These are phyloP conservation scores for Teratosphaeriaceae sp. DNA, from an alignment of 2,329 filamentous ascomycete species.

Conservation along the genomic window DNA sequence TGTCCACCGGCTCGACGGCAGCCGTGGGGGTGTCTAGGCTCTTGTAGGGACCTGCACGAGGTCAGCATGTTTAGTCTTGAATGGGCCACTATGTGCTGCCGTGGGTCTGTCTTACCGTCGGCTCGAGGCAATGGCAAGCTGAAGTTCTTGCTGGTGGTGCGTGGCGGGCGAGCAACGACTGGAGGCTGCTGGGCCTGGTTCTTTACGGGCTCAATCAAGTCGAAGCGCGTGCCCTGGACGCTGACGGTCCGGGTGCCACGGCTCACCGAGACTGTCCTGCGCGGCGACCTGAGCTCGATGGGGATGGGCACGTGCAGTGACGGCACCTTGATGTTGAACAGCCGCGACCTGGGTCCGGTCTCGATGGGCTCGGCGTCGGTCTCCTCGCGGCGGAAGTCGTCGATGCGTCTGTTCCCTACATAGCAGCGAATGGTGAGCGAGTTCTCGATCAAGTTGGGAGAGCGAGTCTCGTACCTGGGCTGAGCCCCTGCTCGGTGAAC, in stretches of 20 bases:
- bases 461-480: too few relatives aligned
- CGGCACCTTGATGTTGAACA: neutral
- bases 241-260: neutral
- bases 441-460: too few relatives aligned
- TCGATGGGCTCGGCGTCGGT: neutral
- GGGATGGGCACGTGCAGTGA: neutral
- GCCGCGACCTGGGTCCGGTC: neutral
- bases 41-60: too few relatives aligned
- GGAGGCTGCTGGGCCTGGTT: neutral
- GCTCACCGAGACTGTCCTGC: neutral
- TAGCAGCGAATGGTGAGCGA: too few relatives aligned
- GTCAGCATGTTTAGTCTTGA: too few relatives aligned
- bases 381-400: neutral
- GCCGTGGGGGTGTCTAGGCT: too few relatives aligned
- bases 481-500: conserved; percentile 2
- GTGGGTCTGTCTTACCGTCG: too few relatives aligned
- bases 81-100: too few relatives aligned
- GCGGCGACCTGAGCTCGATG: neutral
- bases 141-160: conserved; percentile 1
- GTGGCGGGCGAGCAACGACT: neutral
- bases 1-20: neutral
- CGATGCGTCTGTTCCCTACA: conserved; percentile 1
- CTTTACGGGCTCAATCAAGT: neutral
- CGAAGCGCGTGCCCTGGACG: neutral
- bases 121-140: neutral